These are phyloP conservation scores for Populus tomentosa DNA, from an alignment of 441 rosid species.

Conservation along the genomic window DNA sequence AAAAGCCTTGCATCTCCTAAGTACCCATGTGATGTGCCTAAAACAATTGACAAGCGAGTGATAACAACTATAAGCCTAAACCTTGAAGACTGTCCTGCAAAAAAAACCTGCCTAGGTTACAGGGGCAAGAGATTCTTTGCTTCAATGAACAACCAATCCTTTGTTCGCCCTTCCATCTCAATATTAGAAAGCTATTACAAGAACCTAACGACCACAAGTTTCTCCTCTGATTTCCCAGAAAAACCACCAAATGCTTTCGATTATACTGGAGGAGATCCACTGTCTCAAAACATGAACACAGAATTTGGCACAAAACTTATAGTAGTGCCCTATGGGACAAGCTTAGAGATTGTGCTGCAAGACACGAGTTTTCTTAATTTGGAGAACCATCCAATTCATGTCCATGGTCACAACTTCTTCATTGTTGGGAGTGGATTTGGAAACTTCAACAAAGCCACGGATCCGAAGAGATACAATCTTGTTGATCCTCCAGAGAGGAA, in stretches of 20 bases:
- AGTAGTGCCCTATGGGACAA: slow-evolving; percentile 43
- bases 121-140: slow-evolving; percentile 41
- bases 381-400: slow-evolving; percentile 57
- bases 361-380: slow-evolving; percentile 41
- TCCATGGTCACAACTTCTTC: slow-evolving; percentile 21
- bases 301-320: slow-evolving; percentile 41
- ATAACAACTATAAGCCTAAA: slow-evolving; percentile 43
- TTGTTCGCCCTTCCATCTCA: slow-evolving; percentile 37
- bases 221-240: slow-evolving; percentile 40
- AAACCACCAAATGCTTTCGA: slow-evolving; percentile 35
- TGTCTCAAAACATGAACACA: slow-evolving; percentile 41
- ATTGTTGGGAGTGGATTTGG: slow-evolving; percentile 53
- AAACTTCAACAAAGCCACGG: slow-evolving; percentile 35
- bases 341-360: slow-evolving; percentile 51
- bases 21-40: slow-evolving; percentile 57
- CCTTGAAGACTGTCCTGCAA: slow-evolving; percentile 44
- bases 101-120: slow-evolving; percentile 33
- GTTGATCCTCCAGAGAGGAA: slow-evolving; percentile 66
- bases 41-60: slow-evolving; percentile 39
- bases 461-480: slow-evolving; percentile 36
- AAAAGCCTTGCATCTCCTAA: slow-evolving; percentile 39
- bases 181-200: slow-evolving; percentile 38
- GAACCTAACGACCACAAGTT: slow-evolving; percentile 17
- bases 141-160: slow-evolving; percentile 60
- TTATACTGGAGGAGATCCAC: slow-evolving; percentile 47